phyloP scores from a whole-genome alignment of 257 asterid species.

The Ocimum tenuiflorum region DNA sequence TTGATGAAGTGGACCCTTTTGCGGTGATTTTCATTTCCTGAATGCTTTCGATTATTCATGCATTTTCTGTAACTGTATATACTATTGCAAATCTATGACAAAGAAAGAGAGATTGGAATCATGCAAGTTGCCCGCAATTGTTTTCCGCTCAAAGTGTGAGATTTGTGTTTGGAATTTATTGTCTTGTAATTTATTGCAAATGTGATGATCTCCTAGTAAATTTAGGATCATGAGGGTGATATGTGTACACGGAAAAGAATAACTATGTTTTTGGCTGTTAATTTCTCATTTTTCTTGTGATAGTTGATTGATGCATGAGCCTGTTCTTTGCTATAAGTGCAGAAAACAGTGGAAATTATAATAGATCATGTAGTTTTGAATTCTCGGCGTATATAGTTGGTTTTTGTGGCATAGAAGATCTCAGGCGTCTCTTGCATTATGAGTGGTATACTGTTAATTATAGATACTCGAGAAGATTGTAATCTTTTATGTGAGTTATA shows the following conservation, averaged over 20 bases:
- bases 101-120: conserved; percentile 7
- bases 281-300: background rate
- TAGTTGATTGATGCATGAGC: background rate
- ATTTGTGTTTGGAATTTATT: conserved; percentile 10
- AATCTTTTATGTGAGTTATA: too few relatives aligned
- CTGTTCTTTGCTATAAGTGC: background rate
- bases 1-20: conserved; percentile 71
- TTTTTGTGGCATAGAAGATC: too few relatives aligned
- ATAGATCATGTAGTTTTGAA: background rate
- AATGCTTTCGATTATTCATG: background rate
- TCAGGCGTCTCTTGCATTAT: too few relatives aligned
- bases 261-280: background rate
- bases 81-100: background rate
- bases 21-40: conserved; percentile 38
- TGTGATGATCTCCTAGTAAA: background rate
- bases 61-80: background rate
- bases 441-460: too few relatives aligned
- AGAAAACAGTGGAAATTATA: background rate
- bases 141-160: conserved; percentile 12
- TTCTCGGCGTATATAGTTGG: too few relatives aligned
- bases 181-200: background rate
- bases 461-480: too few relatives aligned
- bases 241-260: background rate
- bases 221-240: background rate
- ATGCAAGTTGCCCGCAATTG: conserved; percentile 18